These are phyloP conservation scores for Amoebophrya sp. DNA, from an alignment of 169 alveolate species.

Conservation along the genomic window DNA sequence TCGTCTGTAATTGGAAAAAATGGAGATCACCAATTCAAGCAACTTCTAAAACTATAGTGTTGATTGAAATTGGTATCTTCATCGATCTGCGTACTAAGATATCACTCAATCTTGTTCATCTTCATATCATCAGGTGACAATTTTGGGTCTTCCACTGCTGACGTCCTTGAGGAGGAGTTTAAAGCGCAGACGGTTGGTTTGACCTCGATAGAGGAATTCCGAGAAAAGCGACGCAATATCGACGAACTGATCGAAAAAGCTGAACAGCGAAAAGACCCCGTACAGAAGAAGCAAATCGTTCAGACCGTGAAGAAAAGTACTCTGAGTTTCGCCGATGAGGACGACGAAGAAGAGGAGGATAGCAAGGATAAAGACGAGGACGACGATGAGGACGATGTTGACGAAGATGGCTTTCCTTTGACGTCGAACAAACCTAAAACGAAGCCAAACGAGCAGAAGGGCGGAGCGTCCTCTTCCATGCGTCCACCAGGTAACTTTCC, in stretches of 20 bases:
- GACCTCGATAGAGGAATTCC: slow-evolving; percentile 42
- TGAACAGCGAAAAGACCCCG: neutral
- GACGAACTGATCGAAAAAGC: slow-evolving; percentile 36
- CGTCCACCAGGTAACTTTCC: neutral
- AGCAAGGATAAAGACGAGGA: neutral
- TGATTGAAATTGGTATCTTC: no score
- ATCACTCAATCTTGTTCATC: no score
- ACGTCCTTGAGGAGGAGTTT: slow-evolving; percentile 45
- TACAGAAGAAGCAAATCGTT: neutral
- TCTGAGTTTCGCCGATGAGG: neutral
- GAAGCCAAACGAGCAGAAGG: neutral
- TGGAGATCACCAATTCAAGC: no score
- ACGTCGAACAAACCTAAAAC: neutral
- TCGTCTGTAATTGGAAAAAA: no score
- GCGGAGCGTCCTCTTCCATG: no score
- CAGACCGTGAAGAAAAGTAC: neutral
- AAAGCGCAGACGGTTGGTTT: slow-evolving; percentile 47
- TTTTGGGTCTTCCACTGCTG: slow-evolving; percentile 47
- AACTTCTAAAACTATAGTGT: no score
- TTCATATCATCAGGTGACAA: no score
- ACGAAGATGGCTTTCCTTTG: neutral
- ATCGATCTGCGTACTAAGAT: no score
- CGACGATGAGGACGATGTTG: neutral
- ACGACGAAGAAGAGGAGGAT: neutral
- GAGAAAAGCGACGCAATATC: slow-evolving; percentile 37